phyloP scores from a whole-genome alignment of 1,284 basidiomycete species.

The Sporisorium scitamineum region DNA sequence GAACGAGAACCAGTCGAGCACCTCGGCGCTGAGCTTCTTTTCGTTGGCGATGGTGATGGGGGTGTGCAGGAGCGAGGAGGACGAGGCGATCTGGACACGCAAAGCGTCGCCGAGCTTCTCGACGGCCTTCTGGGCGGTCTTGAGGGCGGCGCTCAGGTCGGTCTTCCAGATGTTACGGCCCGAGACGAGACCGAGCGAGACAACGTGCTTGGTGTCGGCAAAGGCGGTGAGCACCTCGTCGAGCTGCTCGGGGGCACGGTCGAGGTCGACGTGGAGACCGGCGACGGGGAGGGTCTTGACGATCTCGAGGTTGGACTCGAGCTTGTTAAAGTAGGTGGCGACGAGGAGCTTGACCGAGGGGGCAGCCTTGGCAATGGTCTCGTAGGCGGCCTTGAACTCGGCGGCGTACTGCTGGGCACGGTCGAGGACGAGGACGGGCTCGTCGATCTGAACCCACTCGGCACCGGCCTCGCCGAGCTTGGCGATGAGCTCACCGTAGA shows the following conservation, averaged over 20 bases:
- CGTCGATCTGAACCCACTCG: constrained; percentile 95
- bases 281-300: constrained; percentile 92
- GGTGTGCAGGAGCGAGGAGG: constrained; percentile 97
- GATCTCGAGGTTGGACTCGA: constrained; percentile 90
- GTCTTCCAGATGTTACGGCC: constrained; percentile 99
- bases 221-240: constrained; percentile 84
- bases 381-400: constrained; percentile 85
- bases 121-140: constrained; percentile 83
- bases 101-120: constrained; percentile 59
- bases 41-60: constrained; percentile 95
- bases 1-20: constrained; percentile 99
- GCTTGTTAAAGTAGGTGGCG: constrained; percentile 92
- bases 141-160: constrained; percentile 87
- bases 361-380: constrained; percentile 82
- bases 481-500: constrained; percentile 90
- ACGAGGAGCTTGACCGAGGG: constrained; percentile 85
- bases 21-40: constrained; percentile 88
- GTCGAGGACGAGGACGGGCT: constrained; percentile 96
- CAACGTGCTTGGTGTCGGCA: constrained; percentile 74
- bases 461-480: constrained; percentile 94
- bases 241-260: constrained; percentile 87
- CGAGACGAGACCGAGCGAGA: constrained; percentile 96
- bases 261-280: constrained; percentile 96
- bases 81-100: constrained; percentile 92
- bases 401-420: constrained; percentile 81